Evolutionary conservation across 2,329 filamentous ascomycete genomes (phyloP), one percentile per base, ranked within the genome.

Genomic region (Pyricularia sp.): DNA sequence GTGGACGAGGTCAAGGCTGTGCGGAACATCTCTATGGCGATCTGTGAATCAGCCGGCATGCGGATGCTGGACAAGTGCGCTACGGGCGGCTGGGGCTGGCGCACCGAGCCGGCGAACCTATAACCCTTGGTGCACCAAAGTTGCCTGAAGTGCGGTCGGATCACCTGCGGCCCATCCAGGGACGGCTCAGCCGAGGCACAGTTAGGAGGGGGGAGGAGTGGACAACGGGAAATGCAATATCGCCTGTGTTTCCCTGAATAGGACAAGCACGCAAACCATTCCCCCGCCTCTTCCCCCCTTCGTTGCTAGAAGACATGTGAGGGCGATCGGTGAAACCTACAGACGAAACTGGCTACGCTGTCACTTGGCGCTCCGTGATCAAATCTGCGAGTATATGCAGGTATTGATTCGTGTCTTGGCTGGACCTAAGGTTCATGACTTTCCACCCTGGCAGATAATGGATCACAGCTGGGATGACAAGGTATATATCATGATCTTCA

Each of bases 11-110:
- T 82, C 12, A 74, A 73, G 67, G 80, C 80, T 3, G 79, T 83
- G 26, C 75, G 80, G 64, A 74, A 76, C 31, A 69, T 80, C 35
- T 75, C 78, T 8, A 76, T 82, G 22, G 70, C 73, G 64, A 77
- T 82, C 63, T 82, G 80, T 69, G 71, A 78, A 66, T 78, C 77
- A 28, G 72, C 76, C 10, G 79, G 80, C 40, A 82, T 82, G 80
- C 73, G 65, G 66, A 74, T 70, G 68, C 70, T 81, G 8, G 72
- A 71, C 60, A 70, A 72, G 12, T 69, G 69, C 60, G 68, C 66
- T n/a, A 66, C 70, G 24, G 73, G 72, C 44, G 77, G 78, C 8
- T 81, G 77, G 74, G 79, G 79, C 49, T 82, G 79, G 80, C 74
- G 75, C 65, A 74, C 71, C 60, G 77, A 78, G 64, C 73, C 81